A percentile compares a stretch with the other conserved stretches of the same genome.
Conservation (phyloP, 257 asterid species). For the Solanum sparsipilum region DNA sequence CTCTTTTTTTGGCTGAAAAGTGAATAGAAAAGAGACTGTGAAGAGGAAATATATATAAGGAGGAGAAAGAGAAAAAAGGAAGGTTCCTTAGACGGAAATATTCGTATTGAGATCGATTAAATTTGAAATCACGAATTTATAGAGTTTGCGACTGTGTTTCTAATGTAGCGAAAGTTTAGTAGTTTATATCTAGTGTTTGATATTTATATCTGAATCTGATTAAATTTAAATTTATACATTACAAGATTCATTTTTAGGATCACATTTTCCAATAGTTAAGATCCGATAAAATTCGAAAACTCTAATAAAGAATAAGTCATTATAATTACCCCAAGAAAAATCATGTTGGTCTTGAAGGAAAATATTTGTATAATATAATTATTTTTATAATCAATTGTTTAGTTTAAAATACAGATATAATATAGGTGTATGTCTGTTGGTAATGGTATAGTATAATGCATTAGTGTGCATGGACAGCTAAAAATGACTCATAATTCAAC, state of each 20-base stretch:
- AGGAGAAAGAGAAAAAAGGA: background rate
- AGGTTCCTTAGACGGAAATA: background rate
- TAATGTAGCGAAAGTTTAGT: background rate
- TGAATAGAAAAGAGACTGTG: conserved; percentile 10
- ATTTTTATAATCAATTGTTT: background rate
- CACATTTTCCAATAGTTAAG: background rate
- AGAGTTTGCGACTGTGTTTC: background rate
- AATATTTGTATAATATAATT: background rate
- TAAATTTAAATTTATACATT: background rate
- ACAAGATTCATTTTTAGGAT: background rate
- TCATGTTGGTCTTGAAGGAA: background rate
- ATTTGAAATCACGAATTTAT: background rate
- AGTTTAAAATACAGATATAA: background rate
- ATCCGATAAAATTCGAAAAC: background rate
- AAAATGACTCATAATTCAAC: background rate
- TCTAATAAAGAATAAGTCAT: background rate
- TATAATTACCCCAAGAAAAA: background rate
- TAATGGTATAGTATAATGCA: background rate
- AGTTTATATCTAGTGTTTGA: too few species aligned
- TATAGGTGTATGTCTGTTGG: background rate
- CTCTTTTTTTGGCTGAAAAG: background rate
- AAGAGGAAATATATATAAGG: conserved; percentile 9
- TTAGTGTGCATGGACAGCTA: background rate
- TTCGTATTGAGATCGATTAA: background rate
- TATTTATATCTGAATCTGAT: too few species aligned